A percentile compares a stretch with the other conserved stretches of the same genome.
These are phyloP conservation scores for Naganishia kalamii DNA, from an alignment of 768 basidiomycete species.

Conservation along the genomic window DNA sequence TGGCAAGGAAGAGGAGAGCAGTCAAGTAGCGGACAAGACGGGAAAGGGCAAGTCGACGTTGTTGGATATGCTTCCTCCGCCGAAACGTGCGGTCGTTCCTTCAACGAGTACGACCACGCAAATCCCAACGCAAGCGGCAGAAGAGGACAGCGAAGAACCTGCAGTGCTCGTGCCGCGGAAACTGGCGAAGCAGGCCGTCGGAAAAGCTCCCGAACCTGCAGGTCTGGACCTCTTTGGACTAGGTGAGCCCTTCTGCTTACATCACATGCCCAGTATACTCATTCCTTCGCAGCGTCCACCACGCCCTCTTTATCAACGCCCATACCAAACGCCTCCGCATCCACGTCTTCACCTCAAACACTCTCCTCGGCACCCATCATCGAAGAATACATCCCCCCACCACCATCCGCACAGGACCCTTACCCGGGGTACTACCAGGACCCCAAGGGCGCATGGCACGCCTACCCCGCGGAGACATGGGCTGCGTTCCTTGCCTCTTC, in stretches of 20 bases:
- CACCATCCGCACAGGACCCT: constrained; percentile 34
- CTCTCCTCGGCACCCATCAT: constrained; percentile 41
- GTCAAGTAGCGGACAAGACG: not conserved
- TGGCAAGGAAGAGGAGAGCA: not conserved
- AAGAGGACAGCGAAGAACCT: constrained; percentile 23
- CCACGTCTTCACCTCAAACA: not conserved
- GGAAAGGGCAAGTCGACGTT: constrained; percentile 24
- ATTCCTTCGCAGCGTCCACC: not conserved
- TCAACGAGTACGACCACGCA: not conserved
- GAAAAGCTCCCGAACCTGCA: constrained; percentile 21
- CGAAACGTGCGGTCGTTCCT: constrained; percentile 29
- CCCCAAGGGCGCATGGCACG: constrained; percentile 38
- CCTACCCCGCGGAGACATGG: constrained; percentile 42
- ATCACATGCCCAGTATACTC: not conserved
- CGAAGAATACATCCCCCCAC: constrained; percentile 37
- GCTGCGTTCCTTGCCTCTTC: constrained; percentile 34
- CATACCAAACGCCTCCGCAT: not conserved
- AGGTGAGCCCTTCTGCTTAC: constrained; percentile 26
- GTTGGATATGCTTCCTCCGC: constrained; percentile 42
- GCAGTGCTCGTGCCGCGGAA: constrained; percentile 30
- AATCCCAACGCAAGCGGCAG: not conserved
- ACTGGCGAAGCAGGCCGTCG: constrained; percentile 19
- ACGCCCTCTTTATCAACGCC: not conserved
- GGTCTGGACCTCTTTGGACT: constrained; percentile 41
- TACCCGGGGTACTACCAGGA: constrained; percentile 46